Base-by-base conservation (phyloP, 805 yeast species). In the Tetrapisispora taiwanensis region DNA sequence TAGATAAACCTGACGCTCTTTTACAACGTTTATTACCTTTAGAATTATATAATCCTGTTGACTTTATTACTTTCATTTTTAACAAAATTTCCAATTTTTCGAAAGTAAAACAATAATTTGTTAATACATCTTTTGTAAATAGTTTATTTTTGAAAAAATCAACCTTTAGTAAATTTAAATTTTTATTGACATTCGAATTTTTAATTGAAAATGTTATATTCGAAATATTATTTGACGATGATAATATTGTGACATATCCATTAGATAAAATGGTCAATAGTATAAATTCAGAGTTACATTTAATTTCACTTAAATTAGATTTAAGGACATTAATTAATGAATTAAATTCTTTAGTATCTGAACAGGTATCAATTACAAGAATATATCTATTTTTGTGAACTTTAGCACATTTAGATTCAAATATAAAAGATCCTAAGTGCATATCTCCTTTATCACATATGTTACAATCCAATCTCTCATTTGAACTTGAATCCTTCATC, bases 1-100 rank as follows among this genome's bases (percentile, higher is more conserved):
- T 17, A 10, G 56, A 52, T 15, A 53, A 36, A 3, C 56, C 59
- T 6, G 51, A 45, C 12, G 50, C 46, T 18, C 59, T 40, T 34
- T 44, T 48, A 14, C 41, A 42, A 19, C 57, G 37, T 34, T 46
- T 49, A 12, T 34, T 41, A 4, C 30, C 30, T 13, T 33, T 40
- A 5, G 37, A 13, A 24, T 20, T 37, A 2, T n/a, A 6, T 15
- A n/a, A 18, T n/a, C 40, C 40, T 3, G 40, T 27, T 15, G 32
- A 7, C 15, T 5, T 36, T 13, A 36, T 14, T 5, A 3, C n/a
- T 26, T 12, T 12, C 14, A 31, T 15, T 26, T 3, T 10, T 5
- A 9, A 33, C 5, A 33, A 33, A 19, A 6, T 8, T 33, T 6
- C 19, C 10, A 28, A 12, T 28, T 28, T 6, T 12, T 28, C 10